Evolutionary conservation across 2,329 filamentous ascomycete genomes (phyloP), one percentile per base, ranked within the genome.

Genomic region (Falciphora oryzae): DNA sequence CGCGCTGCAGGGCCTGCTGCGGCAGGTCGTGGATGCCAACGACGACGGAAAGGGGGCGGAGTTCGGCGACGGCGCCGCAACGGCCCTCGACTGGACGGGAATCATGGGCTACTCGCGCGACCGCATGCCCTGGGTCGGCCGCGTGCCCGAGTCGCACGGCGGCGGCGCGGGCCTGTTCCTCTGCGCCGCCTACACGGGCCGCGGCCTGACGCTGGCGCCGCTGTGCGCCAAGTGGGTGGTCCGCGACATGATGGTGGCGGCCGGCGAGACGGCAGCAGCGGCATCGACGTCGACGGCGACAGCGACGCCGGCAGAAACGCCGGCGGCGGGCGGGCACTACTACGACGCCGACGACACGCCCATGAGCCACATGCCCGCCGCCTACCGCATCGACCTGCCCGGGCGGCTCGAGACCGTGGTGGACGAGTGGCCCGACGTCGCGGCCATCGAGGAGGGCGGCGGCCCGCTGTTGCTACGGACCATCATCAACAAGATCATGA

Each of bases 81-180:
- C 82, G 35, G 85, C 83, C 8, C 16, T 16, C 72, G 86, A 90
- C 72, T 94, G 91, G 91, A 91, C 89, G 1, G 91, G 91, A 0
- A 89, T 93, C 69, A 93, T 93, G 90, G 90, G 88, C 0, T 93
- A 86, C 74, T 87, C 85, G 35, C 78, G 86, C 8, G 91, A 93
- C 72, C 78, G 82, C 0, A 74, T 82, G 62, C 89, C 91, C 0
- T 93, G 88, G 87, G 87, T 93, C 2, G 91, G 90, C 0, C 75
- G 77, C 13, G 83, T 93, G n/a, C 86, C 87, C 0, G 75, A 75
- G 50, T 25, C 22, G 28, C 14, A 10, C 61, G 60, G 56, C 29
- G 76, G 83, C 6, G 85, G 81, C n/a, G 78, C 75, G 25, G 87
- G 87, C 0, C 68, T 91, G 64, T 92, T 81, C 78, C 68, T 92